A percentile compares a stretch with the other conserved stretches of the same genome.
Evolutionary conservation across 2,329 filamentous ascomycete species (phyloP).

Genomic region (Penicillium sp.): DNA sequence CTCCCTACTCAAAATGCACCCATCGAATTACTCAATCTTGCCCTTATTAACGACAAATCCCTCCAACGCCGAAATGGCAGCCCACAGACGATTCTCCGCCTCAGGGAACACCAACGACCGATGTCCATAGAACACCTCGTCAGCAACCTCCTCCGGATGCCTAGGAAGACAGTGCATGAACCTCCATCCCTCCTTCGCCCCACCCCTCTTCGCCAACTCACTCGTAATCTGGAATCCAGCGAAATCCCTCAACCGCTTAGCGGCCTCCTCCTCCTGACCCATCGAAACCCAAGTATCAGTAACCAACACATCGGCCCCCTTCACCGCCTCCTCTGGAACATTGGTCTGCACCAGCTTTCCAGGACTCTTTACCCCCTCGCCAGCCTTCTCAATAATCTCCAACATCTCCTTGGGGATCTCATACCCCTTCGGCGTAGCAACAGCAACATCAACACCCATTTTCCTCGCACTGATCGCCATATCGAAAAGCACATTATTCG

Average conservation of each 20-base stretch:
- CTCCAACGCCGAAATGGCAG: constrained; percentile 75
- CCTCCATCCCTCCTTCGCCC: constrained; percentile 81
- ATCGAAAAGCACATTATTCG: constrained; percentile 94
- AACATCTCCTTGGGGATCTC: constrained; percentile 69
- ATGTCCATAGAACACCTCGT: constrained; percentile 85
- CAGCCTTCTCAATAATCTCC: constrained; percentile 59
- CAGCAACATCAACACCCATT: constrained; percentile 73
- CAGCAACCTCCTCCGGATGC: constrained; percentile 82
- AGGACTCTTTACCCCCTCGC: constrained; percentile 50
- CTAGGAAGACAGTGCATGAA: constrained; percentile 98
- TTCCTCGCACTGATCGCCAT: constrained; percentile 80
- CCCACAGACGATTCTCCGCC: constrained; percentile 89
- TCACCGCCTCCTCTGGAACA: constrained; percentile 73
- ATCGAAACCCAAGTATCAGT: constrained; percentile 98
- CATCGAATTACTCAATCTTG: constrained; percentile 54
- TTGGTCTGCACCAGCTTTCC: constrained; percentile 67
- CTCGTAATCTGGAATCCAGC: constrained; percentile 83
- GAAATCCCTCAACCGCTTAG: constrained; percentile 70
- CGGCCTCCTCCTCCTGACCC: constrained; percentile 83
- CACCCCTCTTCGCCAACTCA: constrained; percentile 71
- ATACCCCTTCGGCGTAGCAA: constrained; percentile 79
- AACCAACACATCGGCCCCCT: constrained; percentile 77
- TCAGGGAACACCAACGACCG: constrained; percentile 85
- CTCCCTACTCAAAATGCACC: too few relatives aligned
- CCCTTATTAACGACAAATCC: constrained; percentile 90